Evolutionary conservation across 2,329 filamentous ascomycete species (phyloP).

Genomic region (Ustulina deusta): DNA sequence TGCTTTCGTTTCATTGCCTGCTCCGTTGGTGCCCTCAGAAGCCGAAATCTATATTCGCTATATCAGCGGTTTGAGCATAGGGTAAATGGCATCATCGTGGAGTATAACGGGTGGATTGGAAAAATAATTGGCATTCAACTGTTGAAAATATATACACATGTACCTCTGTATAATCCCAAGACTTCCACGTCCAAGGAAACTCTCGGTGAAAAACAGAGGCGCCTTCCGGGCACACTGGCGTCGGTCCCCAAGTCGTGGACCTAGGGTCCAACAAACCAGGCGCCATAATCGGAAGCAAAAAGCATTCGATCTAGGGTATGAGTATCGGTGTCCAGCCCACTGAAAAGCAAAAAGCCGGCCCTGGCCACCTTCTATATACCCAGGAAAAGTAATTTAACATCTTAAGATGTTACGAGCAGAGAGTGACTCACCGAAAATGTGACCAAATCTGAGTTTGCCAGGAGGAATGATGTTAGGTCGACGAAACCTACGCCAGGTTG

Average conservation of each 20-base stretch:
- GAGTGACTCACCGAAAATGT: conserved; percentile 55
- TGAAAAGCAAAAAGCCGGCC: conserved; percentile 57
- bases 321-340: conserved; percentile 76
- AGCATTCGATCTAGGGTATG: conserved; percentile 69
- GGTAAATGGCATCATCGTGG: not conserved
- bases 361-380: conserved; percentile 74
- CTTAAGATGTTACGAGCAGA: conserved; percentile 27
- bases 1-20: conserved; percentile 15
- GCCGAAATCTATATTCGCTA: conserved; percentile 25
- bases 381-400: conserved; percentile 42
- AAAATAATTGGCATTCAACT: conserved; percentile 22
- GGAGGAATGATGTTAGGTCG: conserved; percentile 80
- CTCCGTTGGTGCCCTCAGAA: not conserved
- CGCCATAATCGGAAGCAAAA: conserved; percentile 52
- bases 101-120: not conserved
- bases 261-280: conserved; percentile 37
- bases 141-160: conserved; percentile 34
- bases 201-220: conserved; percentile 59
- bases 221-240: conserved; percentile 48
- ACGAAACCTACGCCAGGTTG: conserved; percentile 78
- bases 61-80: conserved; percentile 25
- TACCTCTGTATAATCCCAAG: conserved; percentile 58
- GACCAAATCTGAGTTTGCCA: conserved; percentile 74
- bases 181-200: conserved; percentile 62
- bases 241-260: conserved; percentile 53